Conservation (phyloP, 2,329 filamentous ascomycete species). For the Pseudopyricularia cyperi region DNA sequence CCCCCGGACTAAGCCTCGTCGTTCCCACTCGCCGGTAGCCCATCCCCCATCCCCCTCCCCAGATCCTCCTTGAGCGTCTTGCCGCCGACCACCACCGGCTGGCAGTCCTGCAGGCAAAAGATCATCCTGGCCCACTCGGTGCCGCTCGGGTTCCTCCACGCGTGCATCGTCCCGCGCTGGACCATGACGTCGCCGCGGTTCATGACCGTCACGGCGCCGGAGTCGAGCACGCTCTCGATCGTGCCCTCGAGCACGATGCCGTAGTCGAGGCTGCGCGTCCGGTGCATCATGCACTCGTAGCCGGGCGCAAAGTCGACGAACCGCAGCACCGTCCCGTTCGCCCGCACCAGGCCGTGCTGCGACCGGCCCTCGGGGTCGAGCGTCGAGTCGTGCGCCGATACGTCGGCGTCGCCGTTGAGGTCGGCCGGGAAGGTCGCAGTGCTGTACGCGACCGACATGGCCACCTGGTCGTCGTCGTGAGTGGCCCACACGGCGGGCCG, state of each 20-base stretch:
- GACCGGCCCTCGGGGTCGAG: slow-evolving; percentile 3
- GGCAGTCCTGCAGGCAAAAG: slow-evolving; percentile 26
- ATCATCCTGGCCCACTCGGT: slow-evolving; percentile 33
- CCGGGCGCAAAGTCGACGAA: slow-evolving; percentile 16
- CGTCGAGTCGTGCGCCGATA: slow-evolving; percentile 7
- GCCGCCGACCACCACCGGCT: slow-evolving; percentile 8
- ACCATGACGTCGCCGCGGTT: slow-evolving; percentile 19
- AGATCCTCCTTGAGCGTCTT: slow-evolving; percentile 8
- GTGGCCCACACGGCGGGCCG: slow-evolving; percentile 6
- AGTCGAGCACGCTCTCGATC: slow-evolving; percentile 8
- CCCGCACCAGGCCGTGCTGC: slow-evolving; percentile 8
- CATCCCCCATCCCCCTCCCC: slow-evolving; percentile 3
- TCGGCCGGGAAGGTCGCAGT: slow-evolving; percentile 8
- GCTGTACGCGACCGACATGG: slow-evolving; percentile 10
- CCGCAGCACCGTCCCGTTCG: slow-evolving; percentile 11
- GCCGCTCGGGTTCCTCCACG: slow-evolving; percentile 33
- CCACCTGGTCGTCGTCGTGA: slow-evolving; percentile 6
- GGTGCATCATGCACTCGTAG: slow-evolving; percentile 18
- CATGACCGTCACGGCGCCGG: slow-evolving; percentile 7
- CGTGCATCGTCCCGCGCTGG: slow-evolving; percentile 37
- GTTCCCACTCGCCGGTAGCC: slow-evolving; percentile 7
- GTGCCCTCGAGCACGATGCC: slow-evolving; percentile 10
- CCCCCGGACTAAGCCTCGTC: background rate
- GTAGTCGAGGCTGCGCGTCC: slow-evolving; percentile 12
- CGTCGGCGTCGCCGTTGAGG: slow-evolving; percentile 8